Base-by-base conservation (phyloP, 2,329 filamentous ascomycete species). In the Grosmannia clavigera region DNA sequence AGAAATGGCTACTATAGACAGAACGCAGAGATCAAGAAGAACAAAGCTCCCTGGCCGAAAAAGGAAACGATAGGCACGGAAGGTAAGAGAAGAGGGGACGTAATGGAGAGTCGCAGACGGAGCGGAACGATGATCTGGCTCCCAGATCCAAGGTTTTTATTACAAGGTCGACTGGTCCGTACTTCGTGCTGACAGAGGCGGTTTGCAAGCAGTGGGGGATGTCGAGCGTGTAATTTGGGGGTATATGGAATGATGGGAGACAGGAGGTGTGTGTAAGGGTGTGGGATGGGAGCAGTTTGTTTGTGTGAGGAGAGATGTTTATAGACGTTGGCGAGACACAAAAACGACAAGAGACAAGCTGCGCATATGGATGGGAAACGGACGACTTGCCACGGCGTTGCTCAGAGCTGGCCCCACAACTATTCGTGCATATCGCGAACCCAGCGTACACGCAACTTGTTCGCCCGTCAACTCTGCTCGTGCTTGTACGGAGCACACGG, bases 261-360 rank as follows among this genome's bases (percentile, higher is more conserved):
- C n/a, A 50, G 10, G 25, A 51, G 48, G 22, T 12, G 48, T 51
- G n/a, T 51, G 43, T 27, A 25, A 27, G 22, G 12, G 48, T 51
- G 22, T 51, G 25, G 25, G 22, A 51, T 51, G 38, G 14, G n/a
- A 27, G 33, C 7, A 7, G n/a, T 55, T 31, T 56, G 54, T 29
- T 46, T 56, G 54, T 56, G 54, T 38, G 43, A 56, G 54, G 54
- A 11, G n/a, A 46, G 38, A 25, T 29, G 54, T 46, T 56, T 56
- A 56, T 56, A 46, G 38, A 55, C n/a, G 33, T 55, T 55, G 53
- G 53, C 53, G 53, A 55, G 53, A 56, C 54, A 57, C 25, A 33
- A 52, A 38, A 58, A 53, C 57, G 48, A 52, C 55, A 57, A 48
- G 25, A 31, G 12, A 40, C n/a, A 48, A 56, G 31, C 46, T 46